Base-by-base conservation (phyloP, 371 early-diverging fungal species). In the Syncephalastrum contaminatum region DNA sequence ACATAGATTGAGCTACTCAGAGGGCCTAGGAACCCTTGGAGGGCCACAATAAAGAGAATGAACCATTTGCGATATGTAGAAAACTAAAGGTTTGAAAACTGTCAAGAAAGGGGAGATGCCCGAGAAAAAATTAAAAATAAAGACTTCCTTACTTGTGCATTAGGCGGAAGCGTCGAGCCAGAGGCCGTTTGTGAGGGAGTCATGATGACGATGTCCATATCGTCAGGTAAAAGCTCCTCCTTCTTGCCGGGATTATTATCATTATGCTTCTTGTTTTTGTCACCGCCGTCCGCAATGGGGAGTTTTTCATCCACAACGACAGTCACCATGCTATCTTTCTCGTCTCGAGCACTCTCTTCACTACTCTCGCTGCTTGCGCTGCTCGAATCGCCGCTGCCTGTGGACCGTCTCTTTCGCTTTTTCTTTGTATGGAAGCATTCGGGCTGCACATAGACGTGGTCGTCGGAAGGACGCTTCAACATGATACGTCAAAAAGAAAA, bases 11-110 rank as follows among this genome's bases (percentile, higher is more conserved):
- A 77, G 41, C 77, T 73, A 14, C 70, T 70, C 30, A 77, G 56
- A 25, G 77, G 77, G 2, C 77, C 77, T n/a, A 77, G 63, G 52
- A 77, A 77, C 0, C 77, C 77, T 63, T 73, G 74, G 4, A 77
- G 48, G 1, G 74, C 70, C 4, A 77, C 70, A 45, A 77, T 72
- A 15, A 61, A 60, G 16, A 77, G 44, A 39, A 70, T 72, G 36
- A 72, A 60, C 70, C 73, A 70, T 60, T 70, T 76, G 43, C 67
- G 62, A 45, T 53, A 24, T 24, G 56, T 15, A 4, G 64, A 64
- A 42, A 61, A 56, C 62, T 61, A 18, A 1, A 15, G 16, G 7
- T 21, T 25, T 25, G 24, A 7, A 15, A 25, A 25, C 2, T 5
- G 36, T 30, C 36, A 30, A 30, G 1, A 30, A 30, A 2, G 36